These are phyloP conservation scores for Hemerocallis citrina DNA, from an alignment of 106 monocot genomes.

Conservation along the genomic window DNA sequence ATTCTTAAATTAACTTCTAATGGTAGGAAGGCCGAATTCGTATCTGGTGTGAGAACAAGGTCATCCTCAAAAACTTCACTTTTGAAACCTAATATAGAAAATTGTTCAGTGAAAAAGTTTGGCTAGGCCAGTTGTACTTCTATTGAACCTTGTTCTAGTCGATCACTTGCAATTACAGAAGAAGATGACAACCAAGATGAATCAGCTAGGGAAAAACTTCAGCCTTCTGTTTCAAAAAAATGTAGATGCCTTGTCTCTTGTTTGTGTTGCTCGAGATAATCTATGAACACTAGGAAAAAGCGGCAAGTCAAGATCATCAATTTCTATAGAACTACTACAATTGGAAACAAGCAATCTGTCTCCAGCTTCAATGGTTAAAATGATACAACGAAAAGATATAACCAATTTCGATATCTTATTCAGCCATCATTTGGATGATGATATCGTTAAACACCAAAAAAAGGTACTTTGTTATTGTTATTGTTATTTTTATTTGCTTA, in stretches of 20 bases:
- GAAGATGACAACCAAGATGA: constrained; percentile 11
- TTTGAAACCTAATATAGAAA: constrained; percentile 8
- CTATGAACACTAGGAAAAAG: constrained; percentile 14
- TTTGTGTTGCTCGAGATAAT: constrained; percentile 30
- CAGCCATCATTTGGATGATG: constrained; percentile 74
- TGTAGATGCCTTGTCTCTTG: constrained; percentile 39
- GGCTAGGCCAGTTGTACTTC: neutral
- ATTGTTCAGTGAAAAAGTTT: neutral
- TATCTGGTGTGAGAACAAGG: constrained; percentile 12
- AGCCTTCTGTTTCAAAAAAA: constrained; percentile 10
- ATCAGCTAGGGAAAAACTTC: constrained; percentile 11
- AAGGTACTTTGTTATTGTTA: constrained; percentile 39
- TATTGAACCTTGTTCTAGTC: neutral
- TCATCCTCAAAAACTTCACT: constrained; percentile 10
- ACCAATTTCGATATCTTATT: constrained; percentile 62
- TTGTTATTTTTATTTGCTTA: neutral
- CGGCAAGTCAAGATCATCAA: constrained; percentile 24
- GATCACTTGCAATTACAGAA: constrained; percentile 16
- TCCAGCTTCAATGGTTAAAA: constrained; percentile 22
- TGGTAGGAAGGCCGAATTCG: neutral
- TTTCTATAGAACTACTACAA: constrained; percentile 46
- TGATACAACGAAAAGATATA: constrained; percentile 60
- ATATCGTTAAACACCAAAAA: constrained; percentile 78
- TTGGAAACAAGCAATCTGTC: constrained; percentile 26
- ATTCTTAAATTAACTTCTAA: neutral